Conservation (phyloP, 2,329 filamentous ascomycete species). For the Colletotrichum cordylinicola region DNA sequence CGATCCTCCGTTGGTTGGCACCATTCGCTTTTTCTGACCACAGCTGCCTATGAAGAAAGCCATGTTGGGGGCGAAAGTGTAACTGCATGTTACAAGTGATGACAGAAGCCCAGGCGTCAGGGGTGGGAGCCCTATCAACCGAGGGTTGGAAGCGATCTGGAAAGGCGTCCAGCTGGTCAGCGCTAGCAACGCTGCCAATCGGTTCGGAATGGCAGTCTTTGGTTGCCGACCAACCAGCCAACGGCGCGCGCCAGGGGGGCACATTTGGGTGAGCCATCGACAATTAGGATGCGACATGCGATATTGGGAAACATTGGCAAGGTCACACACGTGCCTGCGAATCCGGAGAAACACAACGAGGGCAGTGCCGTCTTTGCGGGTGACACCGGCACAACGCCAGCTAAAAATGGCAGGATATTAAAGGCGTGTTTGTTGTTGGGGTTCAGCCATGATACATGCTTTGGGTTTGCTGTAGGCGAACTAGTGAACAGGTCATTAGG, state of each 20-base stretch:
- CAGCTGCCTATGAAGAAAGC: neutral
- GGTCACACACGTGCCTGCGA: neutral
- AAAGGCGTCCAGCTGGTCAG: neutral
- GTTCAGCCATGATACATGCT: neutral
- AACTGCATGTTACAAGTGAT: neutral
- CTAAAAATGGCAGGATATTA: neutral
- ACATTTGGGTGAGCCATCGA: neutral
- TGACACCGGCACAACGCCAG: neutral
- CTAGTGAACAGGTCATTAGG: neutral
- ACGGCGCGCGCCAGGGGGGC: neutral
- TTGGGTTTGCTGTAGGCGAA: neutral
- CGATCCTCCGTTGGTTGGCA: neutral
- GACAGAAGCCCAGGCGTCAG: neutral
- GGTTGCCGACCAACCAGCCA: neutral
- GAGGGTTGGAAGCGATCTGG: neutral
- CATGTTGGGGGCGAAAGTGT: neutral
- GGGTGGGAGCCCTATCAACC: neutral
- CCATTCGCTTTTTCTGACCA: neutral
- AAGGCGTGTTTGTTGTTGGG: neutral
- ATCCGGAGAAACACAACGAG: neutral
- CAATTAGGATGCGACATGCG: slow-evolving; percentile 12
- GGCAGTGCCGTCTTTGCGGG: neutral
- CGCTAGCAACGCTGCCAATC: slow-evolving; percentile 5
- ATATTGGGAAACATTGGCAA: neutral
- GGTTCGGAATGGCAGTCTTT: neutral